Evolutionary conservation across 768 basidiomycete genomes (phyloP), one percentile per base, ranked within the genome.

Genomic region (Suillus subluteus): DNA sequence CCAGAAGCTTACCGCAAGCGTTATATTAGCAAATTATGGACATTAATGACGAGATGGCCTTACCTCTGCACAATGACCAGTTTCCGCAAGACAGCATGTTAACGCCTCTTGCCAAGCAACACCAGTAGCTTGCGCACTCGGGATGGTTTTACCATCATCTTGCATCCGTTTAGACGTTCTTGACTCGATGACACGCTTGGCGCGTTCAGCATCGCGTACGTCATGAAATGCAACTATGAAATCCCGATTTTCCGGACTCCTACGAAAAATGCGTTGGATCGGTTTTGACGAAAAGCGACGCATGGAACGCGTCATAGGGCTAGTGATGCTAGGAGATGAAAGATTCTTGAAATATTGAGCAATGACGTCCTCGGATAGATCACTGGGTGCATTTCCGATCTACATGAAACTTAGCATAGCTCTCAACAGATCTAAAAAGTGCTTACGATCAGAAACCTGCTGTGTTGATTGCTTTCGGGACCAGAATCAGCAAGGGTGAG

Each of bases 191-290:
- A 82, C 69, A 13, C 70, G 72, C 59, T 82, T 81, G 37, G 86
- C 86, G 7, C 79, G 80, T 48, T 79, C 79, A 3, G 88, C 84
- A 59, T 88, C 79, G 62, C 88, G 83, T 54, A 84, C 73, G 69
- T 91, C 88, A 75, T 83, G 86, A 69, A 91, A 90, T 8, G 87
- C 84, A 67, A 90, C 80, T 55, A 90, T 77, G 52, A 85, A 76
- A 8, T 88, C 88, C 44, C 85, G 79, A 12, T 80, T 79, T 59
- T 80, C 78, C 62, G 84, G 84, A 67, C 82, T 83, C 41, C 83
- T 82, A 43, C 83, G 81, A 68, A 85, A 86, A 61, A 90, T 82
- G 11, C 87, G 87, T 72, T 88, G 87, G 65, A 91, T 82, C 58
- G 75, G 74, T 43, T 74, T 73, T 21, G 68, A 64, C 7, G 70